Base-by-base conservation (phyloP, 2,329 filamentous ascomycete genomes). In the Fusarium tanahbumbuense region DNA sequence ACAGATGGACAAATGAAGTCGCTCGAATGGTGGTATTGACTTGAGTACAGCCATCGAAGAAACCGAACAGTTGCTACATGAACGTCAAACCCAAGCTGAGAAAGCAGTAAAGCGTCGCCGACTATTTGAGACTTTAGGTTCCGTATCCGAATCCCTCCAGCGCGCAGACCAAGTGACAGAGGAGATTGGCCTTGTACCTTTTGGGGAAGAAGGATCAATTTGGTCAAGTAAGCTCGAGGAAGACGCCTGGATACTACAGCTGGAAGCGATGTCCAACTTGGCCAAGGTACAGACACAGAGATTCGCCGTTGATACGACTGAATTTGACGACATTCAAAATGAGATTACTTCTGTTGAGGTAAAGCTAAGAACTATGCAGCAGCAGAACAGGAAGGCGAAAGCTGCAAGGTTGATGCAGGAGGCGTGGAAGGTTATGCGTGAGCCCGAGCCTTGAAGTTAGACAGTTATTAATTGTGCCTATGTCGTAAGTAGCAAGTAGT, bases 281-380 rank as follows among this genome's bases (percentile, higher is more conserved):
- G 6, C 0, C 18, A n/a, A 37, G 34, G 34, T 37, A 37, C 34
- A 37, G 34, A 0, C 3, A 6, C 18, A 37, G 4, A 37, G 18
- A 11, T 37, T 37, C 34, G 0, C 6, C 10, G 18, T n/a, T 1
- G 10, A n/a, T 4, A 6, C 10, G 0, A 7, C 34, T 1, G 34
- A 37, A 1, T 1, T 18, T 2, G 34, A n/a, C 1, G 3, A n/a
- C 34, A n/a, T n/a, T 0, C 18, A 12, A n/a, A n/a, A n/a, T 37
- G 34, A 37, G 7, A 4, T 37, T 5, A 4, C 3, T 12, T 7
- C 34, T 12, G 4, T 37, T 4, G 18, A 37, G 6, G 10, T 2
- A 4, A 4, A 37, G 18, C 4, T 37, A 3, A n/a, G 34, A 7
- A 37, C 6, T 0, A n/a, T 37, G 34, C n/a, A 37, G 34, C 6